A percentile compares a stretch with the other conserved stretches of the same genome.
Evolutionary conservation across 192 early-diverging fungal genomes (phyloP).

Genomic region (Gryganskiella cystojenkinii): DNA sequence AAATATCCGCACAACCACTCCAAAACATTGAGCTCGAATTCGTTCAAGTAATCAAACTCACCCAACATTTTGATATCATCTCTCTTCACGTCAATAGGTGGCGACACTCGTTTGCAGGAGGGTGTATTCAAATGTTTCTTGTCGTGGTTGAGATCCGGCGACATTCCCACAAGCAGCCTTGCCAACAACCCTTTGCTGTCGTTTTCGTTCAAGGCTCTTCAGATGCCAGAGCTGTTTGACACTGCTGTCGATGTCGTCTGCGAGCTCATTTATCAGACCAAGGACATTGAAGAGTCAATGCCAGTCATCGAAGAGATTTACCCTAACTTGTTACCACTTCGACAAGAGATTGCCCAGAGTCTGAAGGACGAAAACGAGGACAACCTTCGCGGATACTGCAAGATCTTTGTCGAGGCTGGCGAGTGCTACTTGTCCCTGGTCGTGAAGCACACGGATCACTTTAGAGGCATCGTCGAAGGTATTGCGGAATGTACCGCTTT

Average conservation of each 20-base stretch:
- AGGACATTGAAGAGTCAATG: slow-evolving; percentile 62
- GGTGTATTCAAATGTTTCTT: slow-evolving; percentile 78
- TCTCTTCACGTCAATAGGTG: too few relatives aligned
- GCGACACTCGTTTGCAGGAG: slow-evolving; percentile 69
- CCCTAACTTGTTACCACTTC: slow-evolving; percentile 64
- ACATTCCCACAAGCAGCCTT: slow-evolving; percentile 73
- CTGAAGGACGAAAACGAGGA: slow-evolving; percentile 83
- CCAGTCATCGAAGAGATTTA: slow-evolving; percentile 72
- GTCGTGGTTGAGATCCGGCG: slow-evolving; percentile 87
- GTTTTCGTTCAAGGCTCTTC: slow-evolving; percentile 79
- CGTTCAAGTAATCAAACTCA: background rate
- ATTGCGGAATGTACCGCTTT: slow-evolving; percentile 85
- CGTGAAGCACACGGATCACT: slow-evolving; percentile 72
- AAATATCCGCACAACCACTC: too few relatives aligned
- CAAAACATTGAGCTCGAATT: background rate
- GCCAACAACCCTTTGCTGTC: slow-evolving; percentile 72
- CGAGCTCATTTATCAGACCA: slow-evolving; percentile 80
- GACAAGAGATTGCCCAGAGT: slow-evolving; percentile 51
- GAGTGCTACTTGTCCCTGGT: slow-evolving; percentile 87
- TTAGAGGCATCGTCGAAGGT: slow-evolving; percentile 79
- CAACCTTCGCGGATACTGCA: slow-evolving; percentile 81
- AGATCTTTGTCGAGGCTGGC: slow-evolving; percentile 91
- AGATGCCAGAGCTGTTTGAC: slow-evolving; percentile 82
- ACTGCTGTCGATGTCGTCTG: slow-evolving; percentile 86
- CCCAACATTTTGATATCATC: too few relatives aligned